These are phyloP conservation scores for Auriscalpium vulgare DNA, from an alignment of 768 basidiomycete genomes.

Conservation along the genomic window DNA sequence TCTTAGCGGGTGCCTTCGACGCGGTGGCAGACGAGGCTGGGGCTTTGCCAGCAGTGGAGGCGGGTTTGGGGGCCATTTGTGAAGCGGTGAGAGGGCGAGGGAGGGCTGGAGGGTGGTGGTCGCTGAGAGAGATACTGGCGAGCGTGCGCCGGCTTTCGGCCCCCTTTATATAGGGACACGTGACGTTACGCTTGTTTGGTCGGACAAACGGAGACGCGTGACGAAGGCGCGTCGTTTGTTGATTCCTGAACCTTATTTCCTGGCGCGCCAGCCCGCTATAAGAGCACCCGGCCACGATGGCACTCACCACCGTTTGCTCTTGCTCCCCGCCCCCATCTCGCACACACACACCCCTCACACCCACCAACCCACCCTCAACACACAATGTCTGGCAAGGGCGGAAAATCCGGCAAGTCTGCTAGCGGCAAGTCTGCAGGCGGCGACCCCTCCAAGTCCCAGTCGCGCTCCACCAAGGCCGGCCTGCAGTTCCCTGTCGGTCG, in stretches of 20 bases:
- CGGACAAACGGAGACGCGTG: slow-evolving; percentile 1
- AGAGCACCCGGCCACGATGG: not conserved
- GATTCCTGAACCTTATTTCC: slow-evolving; percentile 22
- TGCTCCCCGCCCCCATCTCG: slow-evolving; percentile 1
- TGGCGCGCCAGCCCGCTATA: slow-evolving; percentile 1
- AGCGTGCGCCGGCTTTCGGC: slow-evolving; percentile 12
- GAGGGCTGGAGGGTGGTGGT: not conserved
- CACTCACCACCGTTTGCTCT: not conserved
- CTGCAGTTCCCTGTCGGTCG: slow-evolving; percentile 90
- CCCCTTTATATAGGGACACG: slow-evolving; percentile 29
- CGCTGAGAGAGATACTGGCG: not conserved
- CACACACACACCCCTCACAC: slow-evolving; percentile 11
- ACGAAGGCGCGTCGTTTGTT: slow-evolving; percentile 28
- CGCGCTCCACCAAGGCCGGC: slow-evolving; percentile 69
- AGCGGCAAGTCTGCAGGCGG: slow-evolving; percentile 34
- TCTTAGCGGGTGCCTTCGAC: slow-evolving; percentile 69
- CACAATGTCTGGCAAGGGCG: slow-evolving; percentile 44
- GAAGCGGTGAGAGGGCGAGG: slow-evolving; percentile 3
- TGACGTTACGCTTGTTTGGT: slow-evolving; percentile 32
- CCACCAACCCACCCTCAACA: slow-evolving; percentile 12
- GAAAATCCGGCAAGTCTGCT: slow-evolving; percentile 48
- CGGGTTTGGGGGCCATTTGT: slow-evolving; percentile 63
- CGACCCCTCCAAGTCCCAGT: slow-evolving; percentile 41
- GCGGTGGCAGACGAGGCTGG: slow-evolving; percentile 47
- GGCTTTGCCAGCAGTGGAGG: slow-evolving; percentile 80